Evolutionary conservation across 169 alveolate genomes (phyloP), one percentile per base, ranked within the genome.

Genomic region (Cryptosporidium parvum): DNA sequence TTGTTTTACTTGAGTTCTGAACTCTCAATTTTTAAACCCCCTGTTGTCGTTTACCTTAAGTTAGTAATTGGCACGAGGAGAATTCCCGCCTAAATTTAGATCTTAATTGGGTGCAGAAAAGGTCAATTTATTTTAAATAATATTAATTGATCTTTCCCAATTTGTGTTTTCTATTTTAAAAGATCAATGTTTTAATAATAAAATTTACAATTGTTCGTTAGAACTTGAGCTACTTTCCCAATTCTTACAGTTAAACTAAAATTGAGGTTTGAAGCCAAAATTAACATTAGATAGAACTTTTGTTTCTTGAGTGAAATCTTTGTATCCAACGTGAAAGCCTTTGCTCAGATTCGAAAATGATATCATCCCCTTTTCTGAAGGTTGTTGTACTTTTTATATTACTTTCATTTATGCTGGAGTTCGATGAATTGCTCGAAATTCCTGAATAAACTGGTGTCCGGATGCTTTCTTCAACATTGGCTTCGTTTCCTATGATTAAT

Each of bases 281-380:
- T n/a, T 9, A 42, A 8, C 3, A 56, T 56, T 21, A 56, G 29
- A 56, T 56, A 21, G 67, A 56, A 56, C 67, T 80, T 16, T 65
- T 80, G 68, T 44, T 80, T 42, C 89, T 61, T 1, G 89, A 80
- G 52, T 80, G 73, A 21, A 80, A 80, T 65, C 80, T 80, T 48
- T 80, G 69, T 23, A 80, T 65, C 89, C 89, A 80, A 29, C 62
- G 44, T 12, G 89, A 80, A 23, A 80, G 68, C 14, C 89, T 59
- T 21, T 65, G 69, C 23, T 80, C 89, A 9, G 89, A 80, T 65
- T 80, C 69, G 35, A 80, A 42, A 23, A 80, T 33, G 7, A 42
- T 8, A 10, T 62, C 48, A 12, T n/a, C 75, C 35, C 61, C 68
- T 29, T 65, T 80, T 31, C 44, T 80, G 33, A 65, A 65, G 33